A percentile compares a stretch with the other conserved stretches of the same genome.
phyloP scores from a whole-genome alignment of 2,329 filamentous ascomycete genomes.

The Cladosporium phlei region DNA sequence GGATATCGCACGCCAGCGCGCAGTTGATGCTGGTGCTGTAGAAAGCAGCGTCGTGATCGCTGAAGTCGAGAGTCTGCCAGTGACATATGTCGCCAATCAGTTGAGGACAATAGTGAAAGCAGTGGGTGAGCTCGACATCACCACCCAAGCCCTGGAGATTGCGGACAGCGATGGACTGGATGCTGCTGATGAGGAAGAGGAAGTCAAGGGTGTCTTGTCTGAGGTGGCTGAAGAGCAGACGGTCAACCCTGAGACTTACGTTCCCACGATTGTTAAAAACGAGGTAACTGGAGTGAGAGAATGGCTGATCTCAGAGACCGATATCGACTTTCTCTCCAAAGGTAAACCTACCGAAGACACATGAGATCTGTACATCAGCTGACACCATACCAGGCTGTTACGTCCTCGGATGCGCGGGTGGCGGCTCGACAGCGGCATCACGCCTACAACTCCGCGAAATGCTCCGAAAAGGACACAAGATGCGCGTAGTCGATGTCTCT shows the following conservation, averaged over 20 bases:
- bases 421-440: slow-evolving; percentile 51
- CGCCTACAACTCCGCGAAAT: slow-evolving; percentile 50
- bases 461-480: slow-evolving; percentile 46
- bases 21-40: slow-evolving; percentile 32
- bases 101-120: slow-evolving; percentile 31
- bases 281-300: slow-evolving; percentile 43
- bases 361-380: background rate
- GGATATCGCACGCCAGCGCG: slow-evolving; percentile 33
- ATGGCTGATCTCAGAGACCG: slow-evolving; percentile 56
- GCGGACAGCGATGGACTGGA: background rate
- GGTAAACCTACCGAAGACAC: background rate
- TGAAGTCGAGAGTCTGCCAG: slow-evolving; percentile 41
- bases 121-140: slow-evolving; percentile 29
- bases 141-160: slow-evolving; percentile 20
- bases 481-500: slow-evolving; percentile 49
- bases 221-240: background rate
- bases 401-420: slow-evolving; percentile 58
- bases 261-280: slow-evolving; percentile 36
- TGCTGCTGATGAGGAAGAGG: slow-evolving; percentile 14
- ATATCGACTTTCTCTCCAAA: slow-evolving; percentile 53
- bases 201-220: background rate
- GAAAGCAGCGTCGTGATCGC: slow-evolving; percentile 40
- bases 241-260: slow-evolving; percentile 36
- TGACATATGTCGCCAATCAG: slow-evolving; percentile 34
- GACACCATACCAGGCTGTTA: slow-evolving; percentile 46